Evolutionary conservation across 2,329 filamentous ascomycete species (phyloP), one percentile per base, ranked within the genome.

Genomic region (Colletotrichum destructivum): DNA sequence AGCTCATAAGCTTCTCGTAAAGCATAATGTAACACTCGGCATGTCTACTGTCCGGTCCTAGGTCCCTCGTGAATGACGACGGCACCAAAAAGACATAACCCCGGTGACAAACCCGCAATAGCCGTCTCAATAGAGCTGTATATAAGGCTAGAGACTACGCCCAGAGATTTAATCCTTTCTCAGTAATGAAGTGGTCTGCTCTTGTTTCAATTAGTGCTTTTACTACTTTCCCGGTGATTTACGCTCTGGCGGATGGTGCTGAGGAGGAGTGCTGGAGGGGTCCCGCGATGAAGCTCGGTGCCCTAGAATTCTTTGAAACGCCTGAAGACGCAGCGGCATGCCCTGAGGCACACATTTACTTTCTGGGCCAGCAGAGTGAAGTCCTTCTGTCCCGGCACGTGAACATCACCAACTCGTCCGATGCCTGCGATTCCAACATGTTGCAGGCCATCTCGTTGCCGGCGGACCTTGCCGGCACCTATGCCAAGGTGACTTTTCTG

Each of bases 221-320:
- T 52, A 26, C 49, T 23, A 52, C 49, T 6, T 23, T 52, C 18
- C 23, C 49, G 49, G 21, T 52, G 21, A 52, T 21, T 52, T 21
- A 52, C 23, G 49, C 49, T 52, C 49, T 52, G 23, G 49, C 49
- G 23, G 42, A 61, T 15, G 42, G 21, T 26, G 26, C 23, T 26
- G 42, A 61, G 57, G 23, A 61, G 42, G 57, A 61, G 42, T 61
- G 42, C 23, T 46, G 16, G 38, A 49, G 57, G 42, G 57, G 57
- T 44, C 57, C 42, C 11, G 42, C 42, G 8, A 61, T 61, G 42
- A 31, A 21, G 47, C 40, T 49, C 23, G 57, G 16, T 8, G 42
- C 12, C 42, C 21, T 61, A 13, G 23, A 21, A 49, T 61, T 47
- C 42, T 61, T 61, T 46, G 42, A 61, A 46, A 61, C 57, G 13